Evolutionary conservation across 768 basidiomycete species (phyloP), one percentile per base, ranked within the genome.

Genomic region (Tylopilus vinaceipallidus): DNA sequence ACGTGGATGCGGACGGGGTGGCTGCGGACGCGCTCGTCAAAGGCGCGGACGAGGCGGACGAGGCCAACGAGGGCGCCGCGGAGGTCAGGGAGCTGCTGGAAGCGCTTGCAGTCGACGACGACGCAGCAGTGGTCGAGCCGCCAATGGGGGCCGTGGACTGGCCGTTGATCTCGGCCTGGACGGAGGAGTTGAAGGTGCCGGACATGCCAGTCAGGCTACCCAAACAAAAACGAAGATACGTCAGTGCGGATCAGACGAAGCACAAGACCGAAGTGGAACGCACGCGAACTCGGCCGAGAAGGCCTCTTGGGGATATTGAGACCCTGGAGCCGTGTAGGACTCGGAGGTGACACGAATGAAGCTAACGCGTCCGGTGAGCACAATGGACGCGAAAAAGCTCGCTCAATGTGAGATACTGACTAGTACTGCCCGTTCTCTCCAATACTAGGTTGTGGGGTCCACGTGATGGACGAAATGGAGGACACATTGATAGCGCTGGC

Each of bases 261-360:
- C 1, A 13, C 4, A 24, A 16, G 4, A 26, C 9, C 13, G 27
- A 12, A 14, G 10, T n/a, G 2, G n/a, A 4, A 71, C 84, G 55
- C 61, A 91, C 90, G 72, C 72, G 74, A 91, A 93, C 59, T 79
- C 80, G 55, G 91, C 78, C 7, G 89, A 90, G 75, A 91, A 95
- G 0, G 88, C 82, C 54, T 85, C 71, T 38, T 76, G 79, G 4
- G 77, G 78, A 71, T 73, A 86, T 47, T 78, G 71, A 13, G 84
- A 69, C 47, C 77, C 63, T 2, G 62, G 60, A 24, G 81, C 81
- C 64, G 75, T 84, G 37, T 79, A 56, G 46, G 32, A 58, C 30
- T 75, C 55, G 0, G 90, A 91, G 50, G 86, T 78, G 60, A 88
- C 70, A 41, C 89, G 88, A 62, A 94, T 78, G 74, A 94, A 94